Base-by-base conservation (phyloP, 1,139 yeast species). In the Geotrichum fermentans region DNA sequence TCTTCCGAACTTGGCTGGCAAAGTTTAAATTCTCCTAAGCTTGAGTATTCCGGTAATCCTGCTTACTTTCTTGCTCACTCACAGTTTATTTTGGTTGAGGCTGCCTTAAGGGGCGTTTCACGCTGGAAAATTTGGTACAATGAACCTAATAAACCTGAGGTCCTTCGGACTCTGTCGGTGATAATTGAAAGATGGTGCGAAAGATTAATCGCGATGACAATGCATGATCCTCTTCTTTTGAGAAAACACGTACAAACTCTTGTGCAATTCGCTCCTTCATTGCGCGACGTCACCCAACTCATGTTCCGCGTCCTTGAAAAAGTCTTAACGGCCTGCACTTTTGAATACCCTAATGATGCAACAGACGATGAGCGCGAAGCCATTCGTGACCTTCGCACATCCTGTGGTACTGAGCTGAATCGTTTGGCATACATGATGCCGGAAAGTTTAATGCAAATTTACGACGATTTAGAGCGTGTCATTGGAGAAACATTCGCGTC, bases 381-480 rank as follows among this genome's bases (percentile, higher is more conserved):
- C 14, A 81, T 92, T 38, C 77, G 96, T 53, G 97, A 92, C 61
- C 73, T 94, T 56, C 78, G 97, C 60, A 84, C 94, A 1, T 83
- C 90, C 52, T 88, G 97, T 66, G 97, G 97, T 34, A 89, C 96
- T 0, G 99, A 94, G 66, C 73, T 94, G 51, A 92, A 92, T 65
- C 74, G 98, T 59, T 74, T 92, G 66, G 97, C 97, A 0, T 85
- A 89, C 62, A 77, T 92, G 65, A 90, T 92, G 85, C 97, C 98
- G 0, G 95, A 86, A 58, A 79, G 95, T 0, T 73, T 92, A 59
- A 86, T 84, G 65, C 79, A 78, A 53, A 88, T 90, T 17, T 83
- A 87, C 56, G 78, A 77, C 50, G 96, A 90, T 59, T 71, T 92
- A 50, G 97, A 92, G 63, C 75, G 73, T 46, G 97, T 86, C 0